Evolutionary conservation across 2,329 filamentous ascomycete species (phyloP).

Genomic region (Aspergillus aculeatus): DNA sequence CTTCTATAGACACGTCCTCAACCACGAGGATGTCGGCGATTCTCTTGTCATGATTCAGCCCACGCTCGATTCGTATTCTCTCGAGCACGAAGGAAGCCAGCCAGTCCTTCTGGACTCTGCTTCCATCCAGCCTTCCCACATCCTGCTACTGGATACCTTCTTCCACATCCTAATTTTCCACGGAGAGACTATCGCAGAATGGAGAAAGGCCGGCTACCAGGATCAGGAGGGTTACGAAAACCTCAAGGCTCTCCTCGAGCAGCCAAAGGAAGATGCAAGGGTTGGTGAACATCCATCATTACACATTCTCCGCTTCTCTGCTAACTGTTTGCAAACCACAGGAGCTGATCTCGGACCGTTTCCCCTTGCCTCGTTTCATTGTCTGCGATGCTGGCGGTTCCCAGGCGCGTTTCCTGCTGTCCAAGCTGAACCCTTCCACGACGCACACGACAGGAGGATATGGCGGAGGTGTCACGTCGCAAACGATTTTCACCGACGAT

Average conservation of each 20-base stretch:
- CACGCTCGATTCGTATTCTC: slow-evolving; percentile 93
- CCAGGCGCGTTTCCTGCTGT: slow-evolving; percentile 92
- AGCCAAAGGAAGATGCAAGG: slow-evolving; percentile 94
- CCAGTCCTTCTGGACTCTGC: slow-evolving; percentile 95
- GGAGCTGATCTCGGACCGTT: slow-evolving; percentile 96
- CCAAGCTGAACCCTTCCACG: slow-evolving; percentile 95
- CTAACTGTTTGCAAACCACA: slow-evolving; percentile 37
- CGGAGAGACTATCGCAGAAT: slow-evolving; percentile 95
- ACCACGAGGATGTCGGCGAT: slow-evolving; percentile 95
- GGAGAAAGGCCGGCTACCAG: slow-evolving; percentile 97
- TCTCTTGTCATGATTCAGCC: slow-evolving; percentile 99
- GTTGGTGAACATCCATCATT: slow-evolving; percentile 51
- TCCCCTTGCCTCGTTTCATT: slow-evolving; percentile 97
- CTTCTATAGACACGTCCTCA: slow-evolving; percentile 96
- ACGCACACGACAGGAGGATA: slow-evolving; percentile 93
- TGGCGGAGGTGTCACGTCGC: slow-evolving; percentile 83
- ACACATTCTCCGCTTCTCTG: background rate
- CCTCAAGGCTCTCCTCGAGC: slow-evolving; percentile 81
- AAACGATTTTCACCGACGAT: slow-evolving; percentile 99
- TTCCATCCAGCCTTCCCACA: slow-evolving; percentile 90
- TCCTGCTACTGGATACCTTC: slow-evolving; percentile 94
- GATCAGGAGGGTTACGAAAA: slow-evolving; percentile 98
- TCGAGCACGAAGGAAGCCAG: slow-evolving; percentile 88
- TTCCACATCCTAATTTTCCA: slow-evolving; percentile 99
- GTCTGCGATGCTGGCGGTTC: slow-evolving; percentile 98